Evolutionary conservation across 371 early-diverging fungal species (phyloP).

Genomic region (Syncephalastrum contaminatum): DNA sequence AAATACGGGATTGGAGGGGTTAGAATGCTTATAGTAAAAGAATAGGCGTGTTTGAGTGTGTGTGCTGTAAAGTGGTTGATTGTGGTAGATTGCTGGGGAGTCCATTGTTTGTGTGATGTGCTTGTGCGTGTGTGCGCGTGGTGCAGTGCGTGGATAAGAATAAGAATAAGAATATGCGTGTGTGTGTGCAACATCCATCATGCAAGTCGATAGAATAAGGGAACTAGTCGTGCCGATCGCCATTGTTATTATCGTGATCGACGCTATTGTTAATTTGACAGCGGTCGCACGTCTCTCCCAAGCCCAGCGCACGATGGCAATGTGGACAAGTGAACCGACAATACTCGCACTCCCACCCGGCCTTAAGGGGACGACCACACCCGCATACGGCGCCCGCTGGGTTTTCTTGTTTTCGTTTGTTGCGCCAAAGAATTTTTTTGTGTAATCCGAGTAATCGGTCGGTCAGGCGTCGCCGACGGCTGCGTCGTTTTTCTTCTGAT

Average conservation of each 20-base stretch:
- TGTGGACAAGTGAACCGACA: slow-evolving; percentile 18
- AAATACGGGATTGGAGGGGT: slow-evolving; percentile 2
- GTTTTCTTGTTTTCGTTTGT: too few relatives aligned
- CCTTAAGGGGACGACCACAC: slow-evolving; percentile 18
- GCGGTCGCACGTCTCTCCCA: slow-evolving; percentile 15
- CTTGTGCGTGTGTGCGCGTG: background rate
- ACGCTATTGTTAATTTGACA: slow-evolving; percentile 14
- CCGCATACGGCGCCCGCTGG: slow-evolving; percentile 12
- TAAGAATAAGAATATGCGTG: background rate
- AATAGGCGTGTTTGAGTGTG: background rate
- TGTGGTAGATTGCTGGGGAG: background rate
- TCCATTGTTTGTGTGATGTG: background rate
- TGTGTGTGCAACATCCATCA: background rate
- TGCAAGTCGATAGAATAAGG: too few relatives aligned
- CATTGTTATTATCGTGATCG: slow-evolving; percentile 6
- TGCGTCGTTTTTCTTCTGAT: too few relatives aligned
- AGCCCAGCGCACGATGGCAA: slow-evolving; percentile 21
- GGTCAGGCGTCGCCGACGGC: too few relatives aligned
- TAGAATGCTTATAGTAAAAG: background rate
- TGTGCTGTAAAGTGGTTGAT: background rate
- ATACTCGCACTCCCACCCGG: slow-evolving; percentile 18
- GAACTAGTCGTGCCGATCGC: background rate
- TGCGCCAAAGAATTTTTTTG: too few relatives aligned
- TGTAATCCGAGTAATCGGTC: too few relatives aligned
- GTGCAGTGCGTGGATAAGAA: background rate